Base-by-base conservation (phyloP, 108 stramenopile genomes). In the Skeletonema grethae region DNA sequence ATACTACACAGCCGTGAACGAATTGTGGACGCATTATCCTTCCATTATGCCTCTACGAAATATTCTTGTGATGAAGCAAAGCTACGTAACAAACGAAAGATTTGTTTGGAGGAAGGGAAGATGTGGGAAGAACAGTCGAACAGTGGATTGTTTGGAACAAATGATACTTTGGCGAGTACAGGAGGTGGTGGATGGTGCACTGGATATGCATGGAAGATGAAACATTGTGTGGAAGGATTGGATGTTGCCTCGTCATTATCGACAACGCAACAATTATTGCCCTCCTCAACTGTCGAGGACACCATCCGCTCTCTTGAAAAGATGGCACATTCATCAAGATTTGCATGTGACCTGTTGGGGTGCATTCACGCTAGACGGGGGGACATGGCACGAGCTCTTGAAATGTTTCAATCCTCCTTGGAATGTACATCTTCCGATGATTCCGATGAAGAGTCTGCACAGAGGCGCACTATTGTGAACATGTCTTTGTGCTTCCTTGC, bases 401-500 rank as follows among this genome's bases (percentile, higher is more conserved):
- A 73, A 15, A 48, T 63, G 63, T 74, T 82, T 30, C 81, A 78
- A 29, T 45, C 57, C 20, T 62, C 77, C 4, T 43, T 82, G 30
- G 81, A 82, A 18, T 58, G 30, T 61, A 7, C 20, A 4, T 10
- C 32, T n/a, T 68, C 31, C 8, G 41, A 20, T 4, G 71, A 82
- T 55, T 32, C 67, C 30, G 81, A 82, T 59, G 70, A 78, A 29
- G 76, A 78, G 57, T 13, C 53, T 6, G 73, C 58, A 38, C 61
- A 79, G 64, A 59, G 56, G n/a, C 72, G 77, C 12, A 68, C 41
- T 9, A 25, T 78, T 57, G 36, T 61, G 0, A 82, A 79, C 28
- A 73, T 82, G 81, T 71, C 72, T 4, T 36, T 73, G 16, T 82
- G 81, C 39, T 78, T 82, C 45, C 25, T 69, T 30, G 72, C 81